A percentile compares a stretch with the other conserved stretches of the same genome.
phyloP scores from a whole-genome alignment of 495 filamentous ascomycete genomes.

The Jackrogersella multiformis region DNA sequence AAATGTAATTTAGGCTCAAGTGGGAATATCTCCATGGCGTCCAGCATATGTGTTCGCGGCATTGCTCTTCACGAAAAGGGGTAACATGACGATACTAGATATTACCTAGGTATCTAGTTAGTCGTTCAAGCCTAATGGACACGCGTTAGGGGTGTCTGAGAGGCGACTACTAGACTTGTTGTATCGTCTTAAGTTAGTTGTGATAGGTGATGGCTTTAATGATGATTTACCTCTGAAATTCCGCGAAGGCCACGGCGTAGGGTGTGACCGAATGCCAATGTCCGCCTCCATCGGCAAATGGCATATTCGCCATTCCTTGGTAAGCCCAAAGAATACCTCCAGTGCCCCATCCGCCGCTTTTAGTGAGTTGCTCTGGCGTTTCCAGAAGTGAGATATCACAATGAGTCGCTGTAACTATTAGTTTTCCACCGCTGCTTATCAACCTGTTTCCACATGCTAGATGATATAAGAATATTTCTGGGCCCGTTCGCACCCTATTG shows the following conservation, averaged over 20 bases:
- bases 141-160: not conserved
- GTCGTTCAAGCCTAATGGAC: not conserved
- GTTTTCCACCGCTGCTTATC: not conserved
- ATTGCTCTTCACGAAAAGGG: slow-evolving; percentile 18
- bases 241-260: slow-evolving; percentile 10
- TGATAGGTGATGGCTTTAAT: not conserved
- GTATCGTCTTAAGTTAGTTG: not conserved
- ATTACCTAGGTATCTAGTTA: not conserved
- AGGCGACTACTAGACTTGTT: not conserved
- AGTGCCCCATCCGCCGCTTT: slow-evolving; percentile 15
- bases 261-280: slow-evolving; percentile 32
- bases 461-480: not conserved
- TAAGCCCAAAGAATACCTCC: not conserved
- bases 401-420: not conserved
- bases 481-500: not conserved
- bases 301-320: slow-evolving; percentile 5
- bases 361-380: slow-evolving; percentile 5
- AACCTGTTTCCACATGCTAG: not conserved
- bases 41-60: not conserved
- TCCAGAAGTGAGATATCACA: not conserved
- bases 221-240: not conserved
- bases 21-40: not conserved
- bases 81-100: not conserved
- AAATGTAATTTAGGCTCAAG: slow-evolving; percentile 34
- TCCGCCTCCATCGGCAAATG: slow-evolving; percentile 26